Evolutionary conservation across 1,284 basidiomycete species (phyloP).

Genomic region (Austroboletus novae-zelandiae): DNA sequence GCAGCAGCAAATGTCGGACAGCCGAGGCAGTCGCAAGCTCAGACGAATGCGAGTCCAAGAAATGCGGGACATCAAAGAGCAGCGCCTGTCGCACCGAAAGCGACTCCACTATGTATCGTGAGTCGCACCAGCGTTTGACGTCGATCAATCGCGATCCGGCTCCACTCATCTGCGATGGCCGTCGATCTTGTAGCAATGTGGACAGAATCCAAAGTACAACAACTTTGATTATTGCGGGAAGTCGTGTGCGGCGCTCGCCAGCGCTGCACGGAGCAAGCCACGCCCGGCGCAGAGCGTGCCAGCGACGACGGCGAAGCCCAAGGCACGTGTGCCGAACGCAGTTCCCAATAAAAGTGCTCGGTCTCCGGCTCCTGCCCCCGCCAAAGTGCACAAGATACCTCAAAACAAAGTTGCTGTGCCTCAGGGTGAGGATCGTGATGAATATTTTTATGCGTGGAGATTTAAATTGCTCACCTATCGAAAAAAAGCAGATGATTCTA

Average conservation of each 20-base stretch:
- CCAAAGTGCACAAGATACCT: constrained; percentile 13
- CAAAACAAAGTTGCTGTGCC: constrained; percentile 11
- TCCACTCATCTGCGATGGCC: constrained; percentile 19
- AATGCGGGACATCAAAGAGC: constrained; percentile 15
- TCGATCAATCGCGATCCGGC: constrained; percentile 30
- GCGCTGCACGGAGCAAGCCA: constrained; percentile 15
- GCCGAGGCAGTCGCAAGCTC: constrained; percentile 13
- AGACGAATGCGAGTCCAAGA: constrained; percentile 12
- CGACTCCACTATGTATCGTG: constrained; percentile 23
- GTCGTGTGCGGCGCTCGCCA: constrained; percentile 30
- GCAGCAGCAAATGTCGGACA: constrained; percentile 26
- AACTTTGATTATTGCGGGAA: constrained; percentile 34
- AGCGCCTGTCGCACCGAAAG: constrained; percentile 17
- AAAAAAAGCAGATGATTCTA: constrained; percentile 18
- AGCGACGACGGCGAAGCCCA: constrained; percentile 20
- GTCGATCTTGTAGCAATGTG: constrained; percentile 30
- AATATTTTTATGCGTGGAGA: constrained; percentile 1
- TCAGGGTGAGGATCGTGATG: constrained; percentile 25
- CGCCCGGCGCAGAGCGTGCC: constrained; percentile 9
- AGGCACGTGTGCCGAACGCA: constrained; percentile 4
- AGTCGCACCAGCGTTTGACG: constrained; percentile 20
- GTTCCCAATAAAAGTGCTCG: constrained; percentile 10
- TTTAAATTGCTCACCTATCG: constrained; percentile 11
- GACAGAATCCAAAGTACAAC: constrained; percentile 35
- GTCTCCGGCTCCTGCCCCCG: not conserved